phyloP scores from a whole-genome alignment of 2,329 filamentous ascomycete genomes.

The Cladosporium sp. region DNA sequence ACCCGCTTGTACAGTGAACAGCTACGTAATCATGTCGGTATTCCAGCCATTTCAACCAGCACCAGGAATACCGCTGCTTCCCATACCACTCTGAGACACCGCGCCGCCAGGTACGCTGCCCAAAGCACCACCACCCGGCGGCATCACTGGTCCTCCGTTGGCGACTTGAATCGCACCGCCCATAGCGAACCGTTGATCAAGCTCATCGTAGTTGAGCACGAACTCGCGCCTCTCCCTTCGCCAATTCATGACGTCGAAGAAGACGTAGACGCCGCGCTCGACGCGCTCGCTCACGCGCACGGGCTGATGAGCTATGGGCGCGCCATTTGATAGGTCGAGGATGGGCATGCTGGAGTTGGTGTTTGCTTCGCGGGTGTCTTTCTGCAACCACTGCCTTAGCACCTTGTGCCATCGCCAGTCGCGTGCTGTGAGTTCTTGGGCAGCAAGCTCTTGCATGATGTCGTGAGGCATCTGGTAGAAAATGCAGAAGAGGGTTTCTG shows the following conservation, averaged over 20 bases:
- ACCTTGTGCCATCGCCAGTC: conserved; percentile 58
- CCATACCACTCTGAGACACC: conserved; percentile 14
- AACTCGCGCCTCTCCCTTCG: conserved; percentile 54
- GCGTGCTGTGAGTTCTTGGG: conserved; percentile 57
- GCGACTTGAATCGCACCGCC: conserved; percentile 14
- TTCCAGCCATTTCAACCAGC: conserved; percentile 9
- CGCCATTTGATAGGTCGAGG: conserved; percentile 31
- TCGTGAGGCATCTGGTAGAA: conserved; percentile 69
- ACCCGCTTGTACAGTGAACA: background rate
- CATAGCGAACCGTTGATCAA: conserved; percentile 41
- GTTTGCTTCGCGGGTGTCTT: conserved; percentile 46
- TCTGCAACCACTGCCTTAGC: conserved; percentile 57
- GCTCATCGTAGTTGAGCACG: conserved; percentile 53
- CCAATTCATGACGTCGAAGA: conserved; percentile 57
- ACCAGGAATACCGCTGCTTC: conserved; percentile 15
- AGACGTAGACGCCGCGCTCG: conserved; percentile 56
- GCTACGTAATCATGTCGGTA: background rate
- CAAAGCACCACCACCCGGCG: conserved; percentile 10
- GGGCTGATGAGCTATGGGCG: conserved; percentile 36
- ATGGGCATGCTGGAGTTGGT: conserved; percentile 30
- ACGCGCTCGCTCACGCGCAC: conserved; percentile 47
- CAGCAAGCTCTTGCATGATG: conserved; percentile 65
- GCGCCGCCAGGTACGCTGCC: conserved; percentile 12
- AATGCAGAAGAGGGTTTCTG: conserved; percentile 68
- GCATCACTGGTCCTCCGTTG: conserved; percentile 13